Percentiles rank a stretch among this genome's conserved stretches.
Evolutionary conservation across 192 early-diverging fungal genomes (phyloP).

Genomic region (Dimargaris cristalligena): DNA sequence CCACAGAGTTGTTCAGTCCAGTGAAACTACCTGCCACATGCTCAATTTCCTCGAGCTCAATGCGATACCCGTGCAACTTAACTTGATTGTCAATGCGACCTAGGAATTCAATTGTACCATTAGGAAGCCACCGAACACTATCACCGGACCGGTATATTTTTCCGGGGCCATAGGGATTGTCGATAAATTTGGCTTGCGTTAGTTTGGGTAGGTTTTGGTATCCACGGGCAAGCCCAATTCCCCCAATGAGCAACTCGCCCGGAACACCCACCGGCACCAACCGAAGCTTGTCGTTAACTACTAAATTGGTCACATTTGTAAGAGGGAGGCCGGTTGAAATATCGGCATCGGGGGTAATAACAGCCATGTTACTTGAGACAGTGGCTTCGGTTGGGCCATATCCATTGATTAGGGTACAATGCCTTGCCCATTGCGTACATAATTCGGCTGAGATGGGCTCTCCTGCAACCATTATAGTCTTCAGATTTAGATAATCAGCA

Average conservation of each 20-base stretch:
- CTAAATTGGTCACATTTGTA: conserved; percentile 12
- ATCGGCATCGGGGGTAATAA: not conserved
- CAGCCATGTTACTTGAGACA: not conserved
- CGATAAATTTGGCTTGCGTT: conserved; percentile 16
- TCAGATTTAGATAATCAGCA: not conserved
- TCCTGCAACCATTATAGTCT: not conserved
- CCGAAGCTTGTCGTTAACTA: conserved; percentile 11
- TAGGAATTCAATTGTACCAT: conserved; percentile 16
- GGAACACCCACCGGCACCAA: conserved; percentile 17
- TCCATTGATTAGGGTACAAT: not conserved
- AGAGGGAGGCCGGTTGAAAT: conserved; percentile 14
- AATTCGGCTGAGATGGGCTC: not conserved
- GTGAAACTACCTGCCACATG: conserved; percentile 8
- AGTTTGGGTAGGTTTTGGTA: conserved; percentile 21
- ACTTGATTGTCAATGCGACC: conserved; percentile 21
- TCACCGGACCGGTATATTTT: conserved; percentile 21
- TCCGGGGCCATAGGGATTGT: conserved; percentile 16
- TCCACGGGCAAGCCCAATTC: conserved; percentile 17
- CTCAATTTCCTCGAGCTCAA: conserved; percentile 19
- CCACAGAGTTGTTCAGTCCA: conserved; percentile 12
- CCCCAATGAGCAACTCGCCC: conserved; percentile 20
- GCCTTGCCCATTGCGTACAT: not conserved
- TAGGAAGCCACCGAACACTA: conserved; percentile 13
- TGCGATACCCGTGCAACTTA: conserved; percentile 19
- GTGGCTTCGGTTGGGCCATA: not conserved